Conservation (phyloP, 768 basidiomycete genomes). For the Leucocoprinus leucothites region DNA sequence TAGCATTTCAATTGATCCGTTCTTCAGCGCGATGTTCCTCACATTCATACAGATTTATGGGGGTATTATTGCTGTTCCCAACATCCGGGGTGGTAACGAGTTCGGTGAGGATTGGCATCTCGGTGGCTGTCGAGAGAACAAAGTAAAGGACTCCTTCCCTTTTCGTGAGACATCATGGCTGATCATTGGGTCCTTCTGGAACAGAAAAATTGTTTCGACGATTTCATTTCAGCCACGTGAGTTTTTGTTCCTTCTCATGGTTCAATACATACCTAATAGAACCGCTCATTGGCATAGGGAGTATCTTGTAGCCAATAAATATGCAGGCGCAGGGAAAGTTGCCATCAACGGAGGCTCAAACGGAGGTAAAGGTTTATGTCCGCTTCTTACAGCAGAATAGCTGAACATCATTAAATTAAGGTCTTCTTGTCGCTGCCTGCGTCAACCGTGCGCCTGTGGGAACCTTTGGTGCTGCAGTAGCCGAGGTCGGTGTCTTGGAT, state of each 20-base stretch:
- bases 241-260: constrained; percentile 16
- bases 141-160: constrained; percentile 38
- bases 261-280: constrained; percentile 1
- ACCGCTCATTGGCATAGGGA: constrained; percentile 37
- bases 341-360: constrained; percentile 80
- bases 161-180: not conserved
- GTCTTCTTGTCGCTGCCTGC: constrained; percentile 82
- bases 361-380: constrained; percentile 49
- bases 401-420: constrained; percentile 27
- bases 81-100: constrained; percentile 69
- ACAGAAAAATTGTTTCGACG: constrained; percentile 73
- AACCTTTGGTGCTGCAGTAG: constrained; percentile 74
- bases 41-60: constrained; percentile 74
- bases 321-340: constrained; percentile 65
- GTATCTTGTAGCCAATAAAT: constrained; percentile 70
- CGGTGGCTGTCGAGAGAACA: constrained; percentile 66
- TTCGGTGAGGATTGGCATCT: constrained; percentile 87
- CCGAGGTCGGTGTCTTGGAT: constrained; percentile 82
- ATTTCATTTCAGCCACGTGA: constrained; percentile 81
- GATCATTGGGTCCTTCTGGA: not conserved
- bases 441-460: constrained; percentile 73
- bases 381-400: not conserved
- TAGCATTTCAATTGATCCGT: constrained; percentile 64
- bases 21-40: constrained; percentile 67
- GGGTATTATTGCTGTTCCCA: constrained; percentile 57